Conservation (phyloP, 805 yeast genomes). For the Myxozyma vanderwaltii region DNA sequence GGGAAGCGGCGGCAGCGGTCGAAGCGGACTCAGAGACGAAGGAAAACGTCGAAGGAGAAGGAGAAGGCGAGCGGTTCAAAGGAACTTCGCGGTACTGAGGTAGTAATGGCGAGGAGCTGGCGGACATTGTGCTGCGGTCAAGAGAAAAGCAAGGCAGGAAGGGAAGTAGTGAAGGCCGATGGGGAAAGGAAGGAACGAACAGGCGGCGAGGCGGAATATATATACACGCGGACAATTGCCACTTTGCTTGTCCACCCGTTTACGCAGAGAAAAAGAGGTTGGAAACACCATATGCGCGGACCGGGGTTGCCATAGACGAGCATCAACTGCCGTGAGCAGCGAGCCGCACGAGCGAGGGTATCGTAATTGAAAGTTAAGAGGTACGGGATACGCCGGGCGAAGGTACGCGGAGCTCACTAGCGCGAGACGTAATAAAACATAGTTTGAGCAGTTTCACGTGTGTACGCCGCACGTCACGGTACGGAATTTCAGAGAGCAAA, state of each 20-base stretch:
- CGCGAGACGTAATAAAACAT: not conserved
- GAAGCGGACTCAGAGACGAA: not conserved
- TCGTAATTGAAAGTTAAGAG: not conserved
- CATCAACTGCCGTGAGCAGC: not conserved
- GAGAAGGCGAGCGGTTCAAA: conserved; percentile 1
- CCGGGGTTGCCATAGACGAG: not conserved
- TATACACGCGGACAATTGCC: too few species aligned
- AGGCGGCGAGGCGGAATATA: too few species aligned
- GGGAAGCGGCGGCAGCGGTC: not conserved
- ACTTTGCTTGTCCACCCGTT: too few species aligned
- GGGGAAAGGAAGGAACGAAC: not conserved
- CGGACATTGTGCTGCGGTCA: conserved; percentile 1
- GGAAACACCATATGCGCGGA: not conserved
- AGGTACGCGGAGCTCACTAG: not conserved
- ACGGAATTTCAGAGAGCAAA: not conserved
- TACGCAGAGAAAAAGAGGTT: too few species aligned
- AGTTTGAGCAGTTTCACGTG: not conserved
- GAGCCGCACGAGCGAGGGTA: not conserved
- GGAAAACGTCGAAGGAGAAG: conserved; percentile 3
- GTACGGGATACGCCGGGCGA: not conserved
- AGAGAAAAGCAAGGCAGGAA: not conserved
- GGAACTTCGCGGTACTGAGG: not conserved
- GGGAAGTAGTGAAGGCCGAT: not conserved
- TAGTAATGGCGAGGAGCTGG: conserved; percentile 10
- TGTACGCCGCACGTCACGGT: not conserved